Evolutionary conservation across 257 asterid species (phyloP).

Genomic region (Agastache rugosa): DNA sequence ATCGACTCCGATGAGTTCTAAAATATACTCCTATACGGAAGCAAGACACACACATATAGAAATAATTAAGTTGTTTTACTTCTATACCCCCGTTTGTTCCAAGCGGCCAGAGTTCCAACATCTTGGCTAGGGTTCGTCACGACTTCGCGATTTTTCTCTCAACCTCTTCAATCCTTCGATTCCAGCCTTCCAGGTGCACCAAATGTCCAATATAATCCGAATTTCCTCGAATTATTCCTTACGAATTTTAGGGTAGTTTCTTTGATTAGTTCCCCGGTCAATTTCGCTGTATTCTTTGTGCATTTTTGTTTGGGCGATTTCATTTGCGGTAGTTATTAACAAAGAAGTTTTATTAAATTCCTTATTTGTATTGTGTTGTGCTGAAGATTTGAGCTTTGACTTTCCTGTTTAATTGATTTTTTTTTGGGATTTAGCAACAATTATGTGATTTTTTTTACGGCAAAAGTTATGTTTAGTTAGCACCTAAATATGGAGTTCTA

Average conservation of each 20-base stretch:
- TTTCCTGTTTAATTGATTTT: background rate
- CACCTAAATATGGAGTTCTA: background rate
- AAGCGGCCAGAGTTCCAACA: background rate
- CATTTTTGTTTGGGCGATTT: slow-evolving; percentile 13
- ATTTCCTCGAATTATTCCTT: slow-evolving; percentile 4
- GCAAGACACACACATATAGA: too few relatives aligned
- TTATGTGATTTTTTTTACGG: background rate
- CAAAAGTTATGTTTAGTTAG: background rate
- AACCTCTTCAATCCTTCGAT: slow-evolving; percentile 32
- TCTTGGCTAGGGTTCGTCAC: slow-evolving; percentile 41
- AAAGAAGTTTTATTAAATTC: background rate
- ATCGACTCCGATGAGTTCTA: too few relatives aligned
- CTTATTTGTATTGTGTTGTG: background rate
- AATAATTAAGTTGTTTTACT: background rate
- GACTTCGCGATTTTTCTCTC: slow-evolving; percentile 27
- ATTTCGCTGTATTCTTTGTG: slow-evolving; percentile 13
- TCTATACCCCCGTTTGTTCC: background rate
- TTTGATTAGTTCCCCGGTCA: background rate
- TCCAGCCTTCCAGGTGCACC: slow-evolving; percentile 41
- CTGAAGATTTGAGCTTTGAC: slow-evolving; percentile 2
- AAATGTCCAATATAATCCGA: background rate
- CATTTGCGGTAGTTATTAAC: slow-evolving; percentile 4
- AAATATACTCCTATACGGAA: too few relatives aligned
- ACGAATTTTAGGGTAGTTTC: background rate
- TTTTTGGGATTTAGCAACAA: background rate